Percentiles rank a stretch among this genome's conserved stretches.
Evolutionary conservation across 208 protist genomes (phyloP).

Genomic region (Trypanosoma boissoni): DNA sequence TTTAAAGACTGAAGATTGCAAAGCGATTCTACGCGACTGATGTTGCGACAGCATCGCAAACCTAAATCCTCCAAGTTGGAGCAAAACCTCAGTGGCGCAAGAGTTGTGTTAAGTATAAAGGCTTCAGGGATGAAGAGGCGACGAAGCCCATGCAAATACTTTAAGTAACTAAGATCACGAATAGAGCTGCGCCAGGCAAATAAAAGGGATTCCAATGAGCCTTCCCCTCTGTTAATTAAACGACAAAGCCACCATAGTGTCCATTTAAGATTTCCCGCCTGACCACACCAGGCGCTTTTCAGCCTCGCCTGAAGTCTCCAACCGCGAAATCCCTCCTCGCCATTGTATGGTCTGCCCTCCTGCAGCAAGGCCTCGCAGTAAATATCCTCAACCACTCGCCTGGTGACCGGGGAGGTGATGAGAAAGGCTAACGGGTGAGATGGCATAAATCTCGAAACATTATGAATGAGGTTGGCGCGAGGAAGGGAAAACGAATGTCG

Average conservation of each 20-base stretch:
- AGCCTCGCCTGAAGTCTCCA: neutral
- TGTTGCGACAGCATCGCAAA: slow-evolving; percentile 24
- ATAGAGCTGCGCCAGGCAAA: slow-evolving; percentile 34
- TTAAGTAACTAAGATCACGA: slow-evolving; percentile 27
- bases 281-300: slow-evolving; percentile 20
- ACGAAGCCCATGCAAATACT: slow-evolving; percentile 24
- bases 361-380: slow-evolving; percentile 11
- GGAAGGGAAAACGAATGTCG: neutral
- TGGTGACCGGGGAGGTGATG: slow-evolving; percentile 4
- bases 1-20: slow-evolving; percentile 24
- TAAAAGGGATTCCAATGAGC: slow-evolving; percentile 19
- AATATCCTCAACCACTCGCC: slow-evolving; percentile 12
- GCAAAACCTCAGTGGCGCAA: slow-evolving; percentile 31
- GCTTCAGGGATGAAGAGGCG: slow-evolving; percentile 30
- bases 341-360: neutral
- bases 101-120: slow-evolving; percentile 26
- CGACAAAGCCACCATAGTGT: slow-evolving; percentile 19
- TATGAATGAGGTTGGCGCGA: neutral
- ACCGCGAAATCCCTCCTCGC: neutral
- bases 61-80: slow-evolving; percentile 27
- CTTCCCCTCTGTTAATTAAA: slow-evolving; percentile 2
- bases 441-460: slow-evolving; percentile 8
- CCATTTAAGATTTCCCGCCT: slow-evolving; percentile 12
- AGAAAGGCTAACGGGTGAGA: slow-evolving; percentile 17
- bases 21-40: slow-evolving; percentile 31